These are phyloP conservation scores for Rhizopogon vinicolor DNA, from an alignment of 768 basidiomycete genomes.

Conservation along the genomic window DNA sequence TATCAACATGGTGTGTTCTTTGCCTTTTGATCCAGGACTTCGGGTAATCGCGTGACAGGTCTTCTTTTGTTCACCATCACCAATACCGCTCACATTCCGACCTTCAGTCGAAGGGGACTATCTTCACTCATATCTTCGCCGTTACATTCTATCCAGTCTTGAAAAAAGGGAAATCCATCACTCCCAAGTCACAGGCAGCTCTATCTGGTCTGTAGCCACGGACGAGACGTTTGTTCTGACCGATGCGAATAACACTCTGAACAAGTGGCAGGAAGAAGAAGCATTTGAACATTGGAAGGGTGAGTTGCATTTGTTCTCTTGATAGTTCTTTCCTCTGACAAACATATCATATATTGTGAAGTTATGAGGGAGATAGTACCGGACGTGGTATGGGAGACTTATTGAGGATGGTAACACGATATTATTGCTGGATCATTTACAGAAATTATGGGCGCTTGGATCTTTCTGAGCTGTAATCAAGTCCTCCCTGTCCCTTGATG, in stretches of 20 bases:
- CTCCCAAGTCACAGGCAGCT: conserved; percentile 28
- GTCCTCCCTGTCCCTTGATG: too few species aligned
- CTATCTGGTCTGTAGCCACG: conserved; percentile 18
- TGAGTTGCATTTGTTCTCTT: conserved; percentile 30
- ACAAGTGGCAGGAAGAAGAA: conserved; percentile 59
- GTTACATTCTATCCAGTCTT: conserved; percentile 50
- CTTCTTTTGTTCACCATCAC: conserved; percentile 71
- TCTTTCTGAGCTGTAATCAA: too few species aligned
- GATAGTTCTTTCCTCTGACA: not conserved
- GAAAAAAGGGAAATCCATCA: conserved; percentile 51
- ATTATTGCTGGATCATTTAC: not conserved
- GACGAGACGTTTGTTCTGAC: conserved; percentile 51
- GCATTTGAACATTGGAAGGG: conserved; percentile 74
- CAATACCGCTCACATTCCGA: conserved; percentile 55
- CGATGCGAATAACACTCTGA: conserved; percentile 59
- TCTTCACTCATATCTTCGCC: conserved; percentile 64
- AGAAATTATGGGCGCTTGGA: too few species aligned
- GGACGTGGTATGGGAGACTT: conserved; percentile 74
- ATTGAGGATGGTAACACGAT: conserved; percentile 32
- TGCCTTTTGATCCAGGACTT: not conserved
- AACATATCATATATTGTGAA: conserved; percentile 18
- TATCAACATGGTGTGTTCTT: conserved; percentile 64
- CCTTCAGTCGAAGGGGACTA: conserved; percentile 51
- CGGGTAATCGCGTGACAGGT: conserved; percentile 43
- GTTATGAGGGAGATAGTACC: conserved; percentile 81